phyloP scores from a whole-genome alignment of 352 stramenopile genomes.

The Phytopythium aichiense region DNA sequence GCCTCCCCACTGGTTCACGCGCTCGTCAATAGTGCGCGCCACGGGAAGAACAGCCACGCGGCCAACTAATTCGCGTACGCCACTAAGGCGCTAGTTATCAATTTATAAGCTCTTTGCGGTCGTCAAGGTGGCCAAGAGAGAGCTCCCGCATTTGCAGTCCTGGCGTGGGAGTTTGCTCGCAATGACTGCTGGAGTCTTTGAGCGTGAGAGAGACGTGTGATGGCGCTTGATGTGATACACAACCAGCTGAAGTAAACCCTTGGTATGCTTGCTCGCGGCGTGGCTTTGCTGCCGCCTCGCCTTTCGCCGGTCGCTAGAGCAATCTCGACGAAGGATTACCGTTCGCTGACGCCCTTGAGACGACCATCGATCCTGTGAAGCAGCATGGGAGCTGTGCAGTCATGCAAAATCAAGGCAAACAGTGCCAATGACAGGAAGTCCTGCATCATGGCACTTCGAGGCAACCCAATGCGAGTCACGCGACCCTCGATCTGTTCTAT shows the following conservation, averaged over 20 bases:
- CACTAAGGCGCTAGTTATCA: not conserved
- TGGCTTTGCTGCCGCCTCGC: not conserved
- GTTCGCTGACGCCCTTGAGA: not conserved
- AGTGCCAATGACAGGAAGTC: no score
- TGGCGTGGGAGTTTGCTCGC: no score
- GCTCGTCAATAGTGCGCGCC: not conserved
- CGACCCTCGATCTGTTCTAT: no score
- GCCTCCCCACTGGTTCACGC: not conserved
- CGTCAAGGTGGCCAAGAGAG: not conserved
- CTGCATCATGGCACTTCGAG: no score
- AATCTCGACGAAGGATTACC: constrained; percentile 3
- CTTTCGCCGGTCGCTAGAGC: not conserved
- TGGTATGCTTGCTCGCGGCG: not conserved
- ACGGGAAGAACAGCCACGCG: not conserved
- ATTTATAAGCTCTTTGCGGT: constrained; percentile 2
- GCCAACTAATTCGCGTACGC: not conserved
- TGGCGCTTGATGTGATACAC: no score
- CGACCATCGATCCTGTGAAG: no score
- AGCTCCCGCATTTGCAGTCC: not conserved
- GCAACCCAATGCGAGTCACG: no score
- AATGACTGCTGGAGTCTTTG: no score
- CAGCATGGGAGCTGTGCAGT: no score
- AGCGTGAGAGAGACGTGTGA: no score
- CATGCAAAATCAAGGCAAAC: no score
- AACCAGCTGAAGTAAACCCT: not conserved